Conservation (phyloP, 2,329 filamentous ascomycete species). For the Scorias spongiosa region DNA sequence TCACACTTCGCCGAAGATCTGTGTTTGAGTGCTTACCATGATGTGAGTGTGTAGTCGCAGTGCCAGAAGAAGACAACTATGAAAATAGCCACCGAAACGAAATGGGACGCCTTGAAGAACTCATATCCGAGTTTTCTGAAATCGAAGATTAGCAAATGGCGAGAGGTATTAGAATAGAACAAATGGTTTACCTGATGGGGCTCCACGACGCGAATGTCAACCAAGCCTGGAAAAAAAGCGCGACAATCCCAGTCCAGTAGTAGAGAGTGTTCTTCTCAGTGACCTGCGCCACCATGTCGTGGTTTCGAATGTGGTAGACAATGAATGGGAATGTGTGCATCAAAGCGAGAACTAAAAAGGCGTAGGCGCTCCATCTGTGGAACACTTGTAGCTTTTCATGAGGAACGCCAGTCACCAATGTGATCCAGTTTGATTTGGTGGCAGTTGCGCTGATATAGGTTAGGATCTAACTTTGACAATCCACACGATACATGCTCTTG, state of each 20-base stretch:
- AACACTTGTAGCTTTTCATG: slow-evolving; percentile 44
- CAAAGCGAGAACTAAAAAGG: slow-evolving; percentile 41
- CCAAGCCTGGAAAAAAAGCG: slow-evolving; percentile 38
- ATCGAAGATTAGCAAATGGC: too few relatives aligned
- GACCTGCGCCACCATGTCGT: slow-evolving; percentile 34
- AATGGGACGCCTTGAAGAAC: slow-evolving; percentile 45
- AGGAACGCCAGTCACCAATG: slow-evolving; percentile 37
- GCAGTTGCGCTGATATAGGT: slow-evolving; percentile 3
- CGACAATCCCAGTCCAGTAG: slow-evolving; percentile 43
- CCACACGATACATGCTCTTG: slow-evolving; percentile 9
- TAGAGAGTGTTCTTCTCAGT: slow-evolving; percentile 23
- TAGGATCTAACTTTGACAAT: not conserved
- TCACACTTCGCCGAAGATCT: too few relatives aligned
- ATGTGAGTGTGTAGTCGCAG: slow-evolving; percentile 39
- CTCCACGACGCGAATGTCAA: slow-evolving; percentile 40
- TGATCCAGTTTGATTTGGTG: slow-evolving; percentile 42
- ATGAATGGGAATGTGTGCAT: slow-evolving; percentile 47
- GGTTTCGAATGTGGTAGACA: slow-evolving; percentile 33
- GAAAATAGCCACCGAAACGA: slow-evolving; percentile 38
- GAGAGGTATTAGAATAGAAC: too few relatives aligned
- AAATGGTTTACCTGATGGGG: slow-evolving; percentile 29
- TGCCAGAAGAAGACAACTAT: slow-evolving; percentile 46
- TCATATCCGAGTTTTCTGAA: slow-evolving; percentile 40
- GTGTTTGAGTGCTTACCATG: slow-evolving; percentile 26
- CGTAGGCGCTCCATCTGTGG: slow-evolving; percentile 39